Conservation (phyloP, 352 stramenopile species). For the Pythium angustatum region DNA sequence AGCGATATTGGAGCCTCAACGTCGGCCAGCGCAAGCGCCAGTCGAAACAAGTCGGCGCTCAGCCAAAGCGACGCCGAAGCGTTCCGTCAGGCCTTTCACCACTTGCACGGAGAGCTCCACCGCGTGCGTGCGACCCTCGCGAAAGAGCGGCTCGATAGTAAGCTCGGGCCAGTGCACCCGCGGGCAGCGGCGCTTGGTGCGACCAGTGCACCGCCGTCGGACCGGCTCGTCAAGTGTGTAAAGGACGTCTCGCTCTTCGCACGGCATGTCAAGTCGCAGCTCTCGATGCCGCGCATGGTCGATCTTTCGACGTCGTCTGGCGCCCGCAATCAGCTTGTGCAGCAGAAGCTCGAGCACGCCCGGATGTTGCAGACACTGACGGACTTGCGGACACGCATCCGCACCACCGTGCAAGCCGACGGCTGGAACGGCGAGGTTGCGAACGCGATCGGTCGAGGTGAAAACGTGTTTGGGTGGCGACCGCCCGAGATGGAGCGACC, state of each 20-base stretch:
- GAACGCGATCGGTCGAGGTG: constrained; percentile 53
- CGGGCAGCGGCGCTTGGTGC: not conserved
- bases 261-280: constrained; percentile 50
- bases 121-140: constrained; percentile 50
- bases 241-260: constrained; percentile 57
- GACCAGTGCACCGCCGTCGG: constrained; percentile 7
- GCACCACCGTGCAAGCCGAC: constrained; percentile 42
- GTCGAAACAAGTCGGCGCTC: constrained; percentile 36
- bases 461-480: constrained; percentile 78
- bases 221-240: constrained; percentile 37
- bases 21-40: not conserved
- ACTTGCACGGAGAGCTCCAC: constrained; percentile 57
- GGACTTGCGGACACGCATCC: constrained; percentile 48
- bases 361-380: constrained; percentile 42
- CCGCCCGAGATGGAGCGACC: constrained; percentile 72
- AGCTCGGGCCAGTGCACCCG: constrained; percentile 37
- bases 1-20: constrained; percentile 43
- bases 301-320: constrained; percentile 42
- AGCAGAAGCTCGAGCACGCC: constrained; percentile 52
- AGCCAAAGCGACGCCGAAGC: constrained; percentile 52
- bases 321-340: constrained; percentile 46
- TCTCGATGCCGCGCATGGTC: constrained; percentile 71
- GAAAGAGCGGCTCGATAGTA: constrained; percentile 57
- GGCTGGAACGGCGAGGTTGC: constrained; percentile 64
- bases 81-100: constrained; percentile 57